Conservation (phyloP, 306 rosid genomes). For the Fagus crenata region DNA sequence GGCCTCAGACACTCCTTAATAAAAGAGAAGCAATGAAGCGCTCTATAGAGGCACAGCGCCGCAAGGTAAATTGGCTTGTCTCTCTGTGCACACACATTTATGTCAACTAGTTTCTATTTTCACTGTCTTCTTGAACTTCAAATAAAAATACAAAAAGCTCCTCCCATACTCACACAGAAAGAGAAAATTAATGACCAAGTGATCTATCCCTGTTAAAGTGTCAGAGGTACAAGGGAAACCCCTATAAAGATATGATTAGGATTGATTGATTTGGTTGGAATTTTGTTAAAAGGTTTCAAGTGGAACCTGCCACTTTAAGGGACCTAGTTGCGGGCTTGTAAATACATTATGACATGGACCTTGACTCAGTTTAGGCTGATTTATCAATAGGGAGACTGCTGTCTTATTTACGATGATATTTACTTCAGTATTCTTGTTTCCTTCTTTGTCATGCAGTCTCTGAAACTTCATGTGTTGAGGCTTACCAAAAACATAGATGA, state of each 20-base stretch:
- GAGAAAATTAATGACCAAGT: not conserved
- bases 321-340: not conserved
- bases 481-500: constrained; percentile 62
- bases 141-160: not conserved
- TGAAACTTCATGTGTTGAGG: constrained; percentile 92
- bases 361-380: constrained; percentile 4
- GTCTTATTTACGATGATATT: constrained; percentile 11
- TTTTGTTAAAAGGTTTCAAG: not conserved
- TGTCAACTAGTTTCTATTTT: constrained; percentile 30
- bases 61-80: constrained; percentile 53
- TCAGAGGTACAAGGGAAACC: not conserved
- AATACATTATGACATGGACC: constrained; percentile 17
- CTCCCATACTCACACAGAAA: not conserved
- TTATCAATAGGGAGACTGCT: not conserved
- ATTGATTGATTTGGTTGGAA: not conserved
- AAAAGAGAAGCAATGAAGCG: constrained; percentile 75
- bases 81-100: not conserved
- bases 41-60: constrained; percentile 79
- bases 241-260: not conserved
- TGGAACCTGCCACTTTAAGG: not conserved
- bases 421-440: constrained; percentile 27
- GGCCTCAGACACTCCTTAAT: constrained; percentile 77
- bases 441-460: constrained; percentile 57
- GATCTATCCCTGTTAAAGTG: not conserved
- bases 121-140: constrained; percentile 9